Evolutionary conservation across 2,329 filamentous ascomycete species (phyloP).

Genomic region (Pseudopyrenochaeta lycopersici): DNA sequence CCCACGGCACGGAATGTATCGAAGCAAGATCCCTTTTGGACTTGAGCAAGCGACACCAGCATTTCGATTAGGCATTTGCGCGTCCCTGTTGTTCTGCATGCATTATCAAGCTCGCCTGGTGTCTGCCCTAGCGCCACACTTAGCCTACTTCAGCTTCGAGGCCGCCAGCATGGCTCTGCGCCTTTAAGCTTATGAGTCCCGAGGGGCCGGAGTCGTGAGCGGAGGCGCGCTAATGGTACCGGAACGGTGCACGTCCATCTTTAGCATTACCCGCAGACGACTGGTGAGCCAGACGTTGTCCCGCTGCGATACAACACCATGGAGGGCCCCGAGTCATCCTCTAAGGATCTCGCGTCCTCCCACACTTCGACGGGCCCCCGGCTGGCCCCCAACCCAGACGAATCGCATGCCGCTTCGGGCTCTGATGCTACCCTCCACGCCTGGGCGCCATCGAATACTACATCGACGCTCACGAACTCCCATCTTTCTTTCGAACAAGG

Average conservation of each 20-base stretch:
- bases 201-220: not conserved
- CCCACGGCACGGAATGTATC: not conserved
- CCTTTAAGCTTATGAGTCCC: constrained; percentile 3
- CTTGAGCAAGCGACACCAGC: not conserved
- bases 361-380: constrained; percentile 20
- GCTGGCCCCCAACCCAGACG: constrained; percentile 13
- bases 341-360: constrained; percentile 28
- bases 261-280: constrained; percentile 23
- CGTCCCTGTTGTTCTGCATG: not conserved
- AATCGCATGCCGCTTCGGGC: constrained; percentile 2
- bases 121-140: not conserved
- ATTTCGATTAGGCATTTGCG: not conserved
- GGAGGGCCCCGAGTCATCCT: constrained; percentile 38
- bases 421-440: constrained; percentile 15
- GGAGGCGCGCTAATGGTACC: constrained; percentile 17
- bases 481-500: constrained; percentile 22
- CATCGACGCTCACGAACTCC: constrained; percentile 34
- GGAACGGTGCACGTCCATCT: constrained; percentile 23
- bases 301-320: constrained; percentile 44
- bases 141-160: constrained; percentile 4
- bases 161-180: constrained; percentile 5
- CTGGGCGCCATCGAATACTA: constrained; percentile 24
- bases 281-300: constrained; percentile 31
- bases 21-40: not conserved
- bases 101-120: constrained; percentile 3